A percentile compares a stretch with the other conserved stretches of the same genome.
These are phyloP conservation scores for Taxillus chinensis DNA, from an alignment of 164 flowering plant genomes.

Conservation along the genomic window DNA sequence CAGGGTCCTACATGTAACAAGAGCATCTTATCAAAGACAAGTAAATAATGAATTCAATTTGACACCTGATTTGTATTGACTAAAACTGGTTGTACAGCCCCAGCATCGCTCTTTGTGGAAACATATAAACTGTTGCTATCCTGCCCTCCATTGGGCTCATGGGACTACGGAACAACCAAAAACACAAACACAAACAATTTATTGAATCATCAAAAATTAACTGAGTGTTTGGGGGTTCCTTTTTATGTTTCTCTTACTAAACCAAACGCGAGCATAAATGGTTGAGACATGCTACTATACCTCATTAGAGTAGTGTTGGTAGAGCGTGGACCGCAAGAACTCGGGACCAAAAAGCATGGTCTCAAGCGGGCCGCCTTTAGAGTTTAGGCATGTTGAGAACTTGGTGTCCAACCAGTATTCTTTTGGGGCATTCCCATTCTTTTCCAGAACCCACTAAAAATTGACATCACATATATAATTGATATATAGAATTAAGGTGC, in stretches of 20 bases:
- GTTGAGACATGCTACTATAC: constrained; percentile 3
- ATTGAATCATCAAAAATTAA: no score
- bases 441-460: no score
- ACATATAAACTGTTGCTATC: constrained; percentile 40
- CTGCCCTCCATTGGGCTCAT: constrained; percentile 37
- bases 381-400: constrained; percentile 10
- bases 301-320: constrained; percentile 27
- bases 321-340: constrained; percentile 17
- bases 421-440: constrained; percentile 2
- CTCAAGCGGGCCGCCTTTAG: neutral
- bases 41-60: no score
- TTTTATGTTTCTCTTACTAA: no score
- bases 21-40: no score
- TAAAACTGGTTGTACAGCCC: constrained; percentile 48
- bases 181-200: no score
- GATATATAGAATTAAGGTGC: no score
- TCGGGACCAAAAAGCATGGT: constrained; percentile 21
- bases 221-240: no score
- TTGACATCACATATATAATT: no score
- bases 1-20: no score
- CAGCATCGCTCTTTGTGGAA: constrained; percentile 31
- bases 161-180: constrained; percentile 36
- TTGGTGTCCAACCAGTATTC: constrained; percentile 32
- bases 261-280: no score
- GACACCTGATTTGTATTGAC: constrained; percentile 84